These are phyloP conservation scores for Ehretia macrophylla DNA, from an alignment of 257 asterid genomes.

Conservation along the genomic window DNA sequence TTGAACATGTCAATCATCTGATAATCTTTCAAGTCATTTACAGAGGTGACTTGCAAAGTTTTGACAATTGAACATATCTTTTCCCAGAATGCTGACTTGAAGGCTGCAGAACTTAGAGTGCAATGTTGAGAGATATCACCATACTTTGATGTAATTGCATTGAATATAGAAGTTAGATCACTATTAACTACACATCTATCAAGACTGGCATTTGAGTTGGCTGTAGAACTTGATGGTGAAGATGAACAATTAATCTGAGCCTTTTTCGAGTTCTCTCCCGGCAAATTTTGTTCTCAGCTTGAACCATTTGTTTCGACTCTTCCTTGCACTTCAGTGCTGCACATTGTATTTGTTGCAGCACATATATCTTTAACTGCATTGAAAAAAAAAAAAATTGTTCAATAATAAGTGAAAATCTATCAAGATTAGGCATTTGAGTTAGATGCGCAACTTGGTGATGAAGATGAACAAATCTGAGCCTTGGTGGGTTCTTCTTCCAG, in stretches of 20 bases:
- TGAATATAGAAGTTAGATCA: not conserved
- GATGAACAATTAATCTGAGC: not conserved
- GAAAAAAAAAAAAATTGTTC: no score
- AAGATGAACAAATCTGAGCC: no score
- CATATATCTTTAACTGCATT: no score
- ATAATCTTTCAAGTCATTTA: not conserved
- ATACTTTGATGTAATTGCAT: conserved; percentile 4
- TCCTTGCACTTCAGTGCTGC: no score
- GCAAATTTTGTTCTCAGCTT: not conserved
- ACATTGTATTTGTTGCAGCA: no score
- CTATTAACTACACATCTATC: not conserved
- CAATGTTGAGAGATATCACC: not conserved
- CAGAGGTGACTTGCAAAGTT: not conserved
- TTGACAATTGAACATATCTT: not conserved
- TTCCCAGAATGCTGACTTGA: not conserved
- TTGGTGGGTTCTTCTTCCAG: no score
- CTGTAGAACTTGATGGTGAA: not conserved
- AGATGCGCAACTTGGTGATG: no score
- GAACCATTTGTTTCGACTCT: not conserved
- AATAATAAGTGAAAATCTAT: no score
- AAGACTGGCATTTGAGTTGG: not conserved
- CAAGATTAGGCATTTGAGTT: no score
- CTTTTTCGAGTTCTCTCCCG: not conserved
- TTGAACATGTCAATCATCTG: not conserved
- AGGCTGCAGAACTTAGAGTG: not conserved